A percentile compares a stretch with the other conserved stretches of the same genome.
Evolutionary conservation across 2,329 filamentous ascomycete genomes (phyloP).

Genomic region (Monosporascus sp.): DNA sequence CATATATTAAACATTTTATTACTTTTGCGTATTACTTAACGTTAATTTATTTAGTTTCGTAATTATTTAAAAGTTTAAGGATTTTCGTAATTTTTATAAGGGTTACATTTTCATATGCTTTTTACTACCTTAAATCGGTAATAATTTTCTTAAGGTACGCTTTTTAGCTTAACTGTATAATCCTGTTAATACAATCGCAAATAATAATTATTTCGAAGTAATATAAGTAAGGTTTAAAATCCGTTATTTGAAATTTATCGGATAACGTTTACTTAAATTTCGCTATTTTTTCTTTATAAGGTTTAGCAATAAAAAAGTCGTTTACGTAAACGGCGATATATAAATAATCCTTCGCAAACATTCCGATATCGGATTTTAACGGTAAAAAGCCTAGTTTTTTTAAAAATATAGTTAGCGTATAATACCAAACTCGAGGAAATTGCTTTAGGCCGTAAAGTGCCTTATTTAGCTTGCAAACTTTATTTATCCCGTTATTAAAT

Average conservation of each 20-base stretch:
- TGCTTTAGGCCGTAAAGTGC: too few relatives aligned
- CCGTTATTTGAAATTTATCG: slow-evolving; percentile 7
- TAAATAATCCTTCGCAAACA: too few relatives aligned
- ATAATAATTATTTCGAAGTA: slow-evolving; percentile 6
- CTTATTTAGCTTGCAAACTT: background rate
- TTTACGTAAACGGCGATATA: too few relatives aligned
- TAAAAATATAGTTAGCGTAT: slow-evolving; percentile 5
- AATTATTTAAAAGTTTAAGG: too few relatives aligned
- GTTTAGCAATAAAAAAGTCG: slow-evolving; percentile 4
- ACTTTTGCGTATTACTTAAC: too few relatives aligned
- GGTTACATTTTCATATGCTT: slow-evolving; percentile 3
- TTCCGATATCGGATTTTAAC: too few relatives aligned
- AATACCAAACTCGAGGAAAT: slow-evolving; percentile 7
- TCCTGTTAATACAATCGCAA: slow-evolving; percentile 3
- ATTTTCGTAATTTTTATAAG: too few relatives aligned
- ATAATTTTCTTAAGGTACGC: slow-evolving; percentile 6
- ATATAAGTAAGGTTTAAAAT: slow-evolving; percentile 4
- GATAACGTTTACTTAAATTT: slow-evolving; percentile 4
- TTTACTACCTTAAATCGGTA: slow-evolving; percentile 5
- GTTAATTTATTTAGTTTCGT: too few relatives aligned
- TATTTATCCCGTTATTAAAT: slow-evolving; percentile 5
- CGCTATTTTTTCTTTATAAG: slow-evolving; percentile 5
- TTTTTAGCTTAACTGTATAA: slow-evolving; percentile 5
- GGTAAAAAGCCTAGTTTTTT: too few relatives aligned
- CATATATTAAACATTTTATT: too few relatives aligned